phyloP scores from a whole-genome alignment of 768 basidiomycete species.

The Podaxis sp. region DNA sequence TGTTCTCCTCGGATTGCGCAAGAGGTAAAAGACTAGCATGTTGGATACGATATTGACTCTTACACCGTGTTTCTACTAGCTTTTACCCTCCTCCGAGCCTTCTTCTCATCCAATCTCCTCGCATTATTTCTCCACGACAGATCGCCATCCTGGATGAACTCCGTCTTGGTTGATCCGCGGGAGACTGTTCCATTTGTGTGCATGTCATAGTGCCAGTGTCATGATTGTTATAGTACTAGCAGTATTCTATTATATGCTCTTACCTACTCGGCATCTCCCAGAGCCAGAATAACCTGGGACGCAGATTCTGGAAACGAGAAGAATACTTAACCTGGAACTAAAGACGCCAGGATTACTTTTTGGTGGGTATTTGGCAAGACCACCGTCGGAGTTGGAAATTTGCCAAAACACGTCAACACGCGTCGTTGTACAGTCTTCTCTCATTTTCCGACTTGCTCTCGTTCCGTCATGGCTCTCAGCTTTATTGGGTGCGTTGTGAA shows the following conservation, averaged over 20 bases:
- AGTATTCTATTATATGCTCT: conserved; percentile 7
- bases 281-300: background rate
- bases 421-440: conserved; percentile 18
- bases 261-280: background rate
- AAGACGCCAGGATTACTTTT: background rate
- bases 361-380: conserved; percentile 9
- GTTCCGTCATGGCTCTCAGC: conserved; percentile 60
- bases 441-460: conserved; percentile 16
- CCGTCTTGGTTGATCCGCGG: background rate
- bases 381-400: conserved; percentile 27
- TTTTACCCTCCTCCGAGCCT: background rate
- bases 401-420: conserved; percentile 29
- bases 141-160: background rate
- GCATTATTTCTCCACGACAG: background rate
- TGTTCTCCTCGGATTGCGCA: background rate
- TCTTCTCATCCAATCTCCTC: background rate
- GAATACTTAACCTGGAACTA: background rate
- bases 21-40: conserved; percentile 2
- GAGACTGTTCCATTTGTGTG: conserved; percentile 6
- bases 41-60: background rate
- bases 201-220: conserved; percentile 4
- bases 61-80: background rate
- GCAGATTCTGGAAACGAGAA: background rate
- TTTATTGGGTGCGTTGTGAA: conserved; percentile 62
- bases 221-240: conserved; percentile 10